Conservation (phyloP, 2,329 filamentous ascomycete species). For the Pseudogymnoascus sp. region DNA sequence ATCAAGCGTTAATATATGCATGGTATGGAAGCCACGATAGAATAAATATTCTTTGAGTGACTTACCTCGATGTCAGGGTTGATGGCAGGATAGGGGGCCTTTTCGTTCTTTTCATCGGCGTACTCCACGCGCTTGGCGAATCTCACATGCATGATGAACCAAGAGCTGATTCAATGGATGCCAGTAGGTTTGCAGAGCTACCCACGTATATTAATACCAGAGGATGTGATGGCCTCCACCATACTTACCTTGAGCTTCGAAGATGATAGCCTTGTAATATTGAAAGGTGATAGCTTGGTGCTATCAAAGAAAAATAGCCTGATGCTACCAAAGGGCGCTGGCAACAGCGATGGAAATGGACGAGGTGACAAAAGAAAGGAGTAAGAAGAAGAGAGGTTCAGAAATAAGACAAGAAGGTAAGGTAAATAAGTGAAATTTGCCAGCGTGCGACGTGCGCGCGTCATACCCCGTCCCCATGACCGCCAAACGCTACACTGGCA, state of each 20-base stretch:
- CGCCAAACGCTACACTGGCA: background rate
- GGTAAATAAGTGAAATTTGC: constrained; percentile 1
- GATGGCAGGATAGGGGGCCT: background rate
- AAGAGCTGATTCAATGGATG: background rate
- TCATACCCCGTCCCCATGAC: constrained; percentile 5
- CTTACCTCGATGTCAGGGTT: background rate
- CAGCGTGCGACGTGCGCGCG: constrained; percentile 4
- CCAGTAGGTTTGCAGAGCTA: background rate
- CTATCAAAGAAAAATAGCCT: background rate
- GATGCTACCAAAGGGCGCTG: background rate
- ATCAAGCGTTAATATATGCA: background rate
- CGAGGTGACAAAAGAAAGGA: background rate
- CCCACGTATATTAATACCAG: background rate
- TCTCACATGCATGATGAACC: background rate
- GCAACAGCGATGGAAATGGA: background rate
- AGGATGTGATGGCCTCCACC: background rate
- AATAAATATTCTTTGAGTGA: background rate
- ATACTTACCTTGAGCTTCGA: background rate
- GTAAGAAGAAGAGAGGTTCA: background rate
- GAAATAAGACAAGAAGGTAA: background rate
- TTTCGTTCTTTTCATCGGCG: too few species aligned
- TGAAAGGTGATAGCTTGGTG: background rate
- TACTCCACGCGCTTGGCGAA: too few species aligned
- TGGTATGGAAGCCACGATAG: background rate
- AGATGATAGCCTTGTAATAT: background rate